Evolutionary conservation across 768 basidiomycete genomes (phyloP).

Genomic region (Russula olivacea): DNA sequence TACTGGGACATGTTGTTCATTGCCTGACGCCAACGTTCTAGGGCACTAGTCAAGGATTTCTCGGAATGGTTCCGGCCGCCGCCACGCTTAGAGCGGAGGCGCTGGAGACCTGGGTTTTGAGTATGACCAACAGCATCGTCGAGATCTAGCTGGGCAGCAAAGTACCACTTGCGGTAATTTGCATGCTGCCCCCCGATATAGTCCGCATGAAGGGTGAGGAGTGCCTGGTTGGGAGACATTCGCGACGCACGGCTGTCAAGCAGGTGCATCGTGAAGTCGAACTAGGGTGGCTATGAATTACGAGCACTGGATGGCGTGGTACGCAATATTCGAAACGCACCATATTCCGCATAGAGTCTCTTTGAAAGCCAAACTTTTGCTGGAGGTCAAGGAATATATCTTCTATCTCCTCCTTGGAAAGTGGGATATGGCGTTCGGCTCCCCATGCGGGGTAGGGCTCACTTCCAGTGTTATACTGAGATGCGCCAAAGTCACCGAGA

Average conservation of each 20-base stretch:
- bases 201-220: slow-evolving; percentile 94
- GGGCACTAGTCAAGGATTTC: slow-evolving; percentile 72
- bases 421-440: slow-evolving; percentile 85
- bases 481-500: slow-evolving; percentile 55
- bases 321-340: slow-evolving; percentile 36
- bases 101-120: slow-evolving; percentile 85
- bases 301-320: neutral
- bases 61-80: slow-evolving; percentile 50
- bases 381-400: slow-evolving; percentile 96
- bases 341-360: slow-evolving; percentile 94
- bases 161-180: slow-evolving; percentile 99
- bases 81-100: slow-evolving; percentile 61
- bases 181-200: slow-evolving; percentile 98
- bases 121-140: slow-evolving; percentile 93
- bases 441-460: slow-evolving; percentile 97
- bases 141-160: slow-evolving; percentile 96
- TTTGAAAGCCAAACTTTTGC: slow-evolving; percentile 98
- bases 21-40: slow-evolving; percentile 91
- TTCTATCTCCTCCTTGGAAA: slow-evolving; percentile 98
- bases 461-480: slow-evolving; percentile 43
- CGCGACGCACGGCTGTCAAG: slow-evolving; percentile 95
- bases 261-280: slow-evolving; percentile 96
- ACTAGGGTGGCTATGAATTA: slow-evolving; percentile 41
- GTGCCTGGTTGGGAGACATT: slow-evolving; percentile 94
- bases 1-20: slow-evolving; percentile 99